A percentile compares a stretch with the other conserved stretches of the same genome.
phyloP scores from a whole-genome alignment of 2,329 filamentous ascomycete genomes.

The Sarocladium oryzae region DNA sequence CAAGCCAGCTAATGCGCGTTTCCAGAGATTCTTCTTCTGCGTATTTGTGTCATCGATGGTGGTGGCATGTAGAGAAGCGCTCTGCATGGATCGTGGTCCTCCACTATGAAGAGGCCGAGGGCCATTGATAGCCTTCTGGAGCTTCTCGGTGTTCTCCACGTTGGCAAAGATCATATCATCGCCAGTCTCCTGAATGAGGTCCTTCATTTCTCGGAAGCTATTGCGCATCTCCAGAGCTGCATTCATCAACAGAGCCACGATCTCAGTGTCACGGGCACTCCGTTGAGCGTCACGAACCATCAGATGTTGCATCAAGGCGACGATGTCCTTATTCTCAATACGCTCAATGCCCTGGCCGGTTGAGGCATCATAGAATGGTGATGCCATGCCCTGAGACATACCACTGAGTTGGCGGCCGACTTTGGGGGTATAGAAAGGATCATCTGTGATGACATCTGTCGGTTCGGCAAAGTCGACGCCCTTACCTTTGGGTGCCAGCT shows the following conservation, averaged over 20 bases:
- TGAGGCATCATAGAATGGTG: slow-evolving; percentile 83
- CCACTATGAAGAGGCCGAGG: slow-evolving; percentile 75
- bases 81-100: slow-evolving; percentile 52
- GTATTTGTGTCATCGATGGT: slow-evolving; percentile 51
- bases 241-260: slow-evolving; percentile 86
- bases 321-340: slow-evolving; percentile 94
- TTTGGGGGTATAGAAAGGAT: slow-evolving; percentile 57
- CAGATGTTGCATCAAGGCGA: slow-evolving; percentile 96
- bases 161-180: slow-evolving; percentile 83
- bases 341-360: slow-evolving; percentile 83
- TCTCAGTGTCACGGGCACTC: slow-evolving; percentile 93
- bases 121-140: slow-evolving; percentile 75
- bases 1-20: slow-evolving; percentile 84
- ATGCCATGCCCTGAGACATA: slow-evolving; percentile 85
- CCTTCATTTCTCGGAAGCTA: slow-evolving; percentile 92
- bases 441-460: slow-evolving; percentile 46
- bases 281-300: slow-evolving; percentile 95
- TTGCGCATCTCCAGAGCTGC: slow-evolving; percentile 96
- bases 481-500: slow-evolving; percentile 44
- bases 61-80: slow-evolving; percentile 46
- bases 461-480: slow-evolving; percentile 46
- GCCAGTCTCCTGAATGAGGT: slow-evolving; percentile 74
- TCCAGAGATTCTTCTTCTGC: slow-evolving; percentile 93
- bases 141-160: slow-evolving; percentile 82
- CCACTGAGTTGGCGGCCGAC: slow-evolving; percentile 66